Evolutionary conservation across 805 yeast genomes (phyloP).

Genomic region (Wickerhamomyces sydowiorum): DNA sequence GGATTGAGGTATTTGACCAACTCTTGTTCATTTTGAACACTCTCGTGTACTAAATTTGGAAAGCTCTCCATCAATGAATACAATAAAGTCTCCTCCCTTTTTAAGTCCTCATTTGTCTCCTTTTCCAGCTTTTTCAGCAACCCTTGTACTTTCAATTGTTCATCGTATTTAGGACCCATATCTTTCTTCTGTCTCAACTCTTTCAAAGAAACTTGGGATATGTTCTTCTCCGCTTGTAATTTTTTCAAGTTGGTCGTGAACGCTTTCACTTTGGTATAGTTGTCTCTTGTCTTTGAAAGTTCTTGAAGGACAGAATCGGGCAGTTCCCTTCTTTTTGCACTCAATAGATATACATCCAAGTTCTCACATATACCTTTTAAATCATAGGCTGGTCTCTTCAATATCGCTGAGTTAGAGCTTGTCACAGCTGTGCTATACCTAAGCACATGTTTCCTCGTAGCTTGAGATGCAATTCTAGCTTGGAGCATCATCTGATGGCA

Average conservation of each 20-base stretch:
- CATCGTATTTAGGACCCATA: constrained; percentile 1
- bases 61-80: constrained; percentile 38
- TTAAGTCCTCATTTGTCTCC: constrained; percentile 9
- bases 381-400: constrained; percentile 29
- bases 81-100: constrained; percentile 30
- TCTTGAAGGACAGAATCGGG: constrained; percentile 13
- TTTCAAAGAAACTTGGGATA: constrained; percentile 22
- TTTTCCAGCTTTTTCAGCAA: constrained; percentile 16
- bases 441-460: background rate
- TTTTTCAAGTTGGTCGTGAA: constrained; percentile 19
- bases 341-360: constrained; percentile 20
- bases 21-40: constrained; percentile 38
- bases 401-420: constrained; percentile 2
- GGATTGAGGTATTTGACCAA: constrained; percentile 50
- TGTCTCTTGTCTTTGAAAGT: constrained; percentile 24
- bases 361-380: constrained; percentile 25
- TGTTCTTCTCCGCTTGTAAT: constrained; percentile 24
- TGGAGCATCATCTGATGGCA: too few species aligned
- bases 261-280: constrained; percentile 18
- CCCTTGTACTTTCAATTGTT: background rate
- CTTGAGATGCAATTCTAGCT: too few species aligned
- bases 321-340: constrained; percentile 28
- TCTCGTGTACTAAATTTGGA: constrained; percentile 56
- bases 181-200: constrained; percentile 11
- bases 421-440: background rate